Conservation (phyloP, 768 basidiomycete genomes). For the Mycena belliarum region DNA sequence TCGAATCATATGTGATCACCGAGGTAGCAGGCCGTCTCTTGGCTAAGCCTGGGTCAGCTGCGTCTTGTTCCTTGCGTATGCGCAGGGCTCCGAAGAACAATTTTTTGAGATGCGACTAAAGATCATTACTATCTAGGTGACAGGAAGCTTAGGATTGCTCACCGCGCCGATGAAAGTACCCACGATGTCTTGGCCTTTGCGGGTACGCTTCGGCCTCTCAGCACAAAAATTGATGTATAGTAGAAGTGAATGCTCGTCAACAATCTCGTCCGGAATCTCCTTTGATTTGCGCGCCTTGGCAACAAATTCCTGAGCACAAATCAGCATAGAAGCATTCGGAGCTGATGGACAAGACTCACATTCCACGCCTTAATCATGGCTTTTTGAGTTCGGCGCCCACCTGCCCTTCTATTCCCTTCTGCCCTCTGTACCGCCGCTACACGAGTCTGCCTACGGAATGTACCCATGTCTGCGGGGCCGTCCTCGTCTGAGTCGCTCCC, state of each 20-base stretch:
- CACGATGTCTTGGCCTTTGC: background rate
- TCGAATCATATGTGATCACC: background rate
- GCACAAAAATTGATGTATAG: background rate
- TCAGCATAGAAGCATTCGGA: background rate
- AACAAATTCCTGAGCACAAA: background rate
- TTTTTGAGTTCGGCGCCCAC: conserved; percentile 28
- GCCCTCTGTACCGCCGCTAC: conserved; percentile 25
- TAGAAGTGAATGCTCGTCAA: background rate
- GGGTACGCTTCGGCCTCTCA: background rate
- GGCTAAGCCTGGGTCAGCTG: background rate
- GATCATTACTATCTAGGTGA: conserved; percentile 13
- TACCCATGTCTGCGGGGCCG: background rate
- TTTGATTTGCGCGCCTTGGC: background rate
- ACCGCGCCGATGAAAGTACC: background rate
- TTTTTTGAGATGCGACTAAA: background rate
- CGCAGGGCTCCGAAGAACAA: background rate
- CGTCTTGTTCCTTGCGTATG: background rate
- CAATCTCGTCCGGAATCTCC: background rate
- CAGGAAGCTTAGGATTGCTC: background rate
- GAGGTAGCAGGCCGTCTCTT: background rate
- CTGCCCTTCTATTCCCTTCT: conserved; percentile 26
- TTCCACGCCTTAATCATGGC: conserved; percentile 25
- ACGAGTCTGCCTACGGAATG: background rate
- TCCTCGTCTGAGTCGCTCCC: background rate
- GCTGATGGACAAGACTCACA: conserved; percentile 3